Evolutionary conservation across 371 early-diverging fungal genomes (phyloP), one percentile per base, ranked within the genome.

Genomic region (Syncephalastrum sp.): DNA sequence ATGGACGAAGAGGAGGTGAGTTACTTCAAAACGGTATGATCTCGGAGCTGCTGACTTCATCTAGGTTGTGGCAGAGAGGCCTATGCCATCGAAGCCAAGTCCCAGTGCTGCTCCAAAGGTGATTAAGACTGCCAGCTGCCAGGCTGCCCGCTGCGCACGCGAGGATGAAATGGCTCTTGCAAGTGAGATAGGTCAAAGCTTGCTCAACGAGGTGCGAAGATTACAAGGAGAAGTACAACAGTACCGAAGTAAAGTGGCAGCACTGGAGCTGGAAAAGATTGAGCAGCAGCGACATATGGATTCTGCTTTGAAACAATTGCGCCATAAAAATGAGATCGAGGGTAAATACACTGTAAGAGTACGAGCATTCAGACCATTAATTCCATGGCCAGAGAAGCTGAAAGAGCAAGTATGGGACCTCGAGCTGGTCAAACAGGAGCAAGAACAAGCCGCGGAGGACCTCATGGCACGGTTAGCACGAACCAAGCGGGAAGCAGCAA

Each of bases 251-350:
- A 65, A 73, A 43, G 66, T 81, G 50, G 66, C 69, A 51, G 70
- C 65, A 10, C 68, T 85, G 15, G 84, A 85, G 48, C 68, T 69
- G 14, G 77, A 83, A 29, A 81, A 77, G 47, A 63, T 61, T 14
- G 87, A 86, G 33, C 72, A 75, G 21, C 80, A 81, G 17, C 80
- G 76, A 15, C 70, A 73, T 19, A 71, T 83, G 17, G 83, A 85
- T 21, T 69, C 75, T 1, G 67, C 85, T 44, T 64, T 67, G 19
- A 77, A 77, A 38, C 80, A 82, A 49, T 53, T 84, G 13, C 64
- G 78, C 5, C 70, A 75, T 25, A 80, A 75, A 25, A 62, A 66
- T 47, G 78, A 83, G 45, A 58, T 54, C 14, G 82, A 83, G 65
- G 81, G 83, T 77, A 21, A 21, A 21, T 21, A 21, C 2, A 21